Evolutionary conservation across 1,139 yeast species (phyloP), one percentile per base, ranked within the genome.

Genomic region (Kluyveromyces marxianus): DNA sequence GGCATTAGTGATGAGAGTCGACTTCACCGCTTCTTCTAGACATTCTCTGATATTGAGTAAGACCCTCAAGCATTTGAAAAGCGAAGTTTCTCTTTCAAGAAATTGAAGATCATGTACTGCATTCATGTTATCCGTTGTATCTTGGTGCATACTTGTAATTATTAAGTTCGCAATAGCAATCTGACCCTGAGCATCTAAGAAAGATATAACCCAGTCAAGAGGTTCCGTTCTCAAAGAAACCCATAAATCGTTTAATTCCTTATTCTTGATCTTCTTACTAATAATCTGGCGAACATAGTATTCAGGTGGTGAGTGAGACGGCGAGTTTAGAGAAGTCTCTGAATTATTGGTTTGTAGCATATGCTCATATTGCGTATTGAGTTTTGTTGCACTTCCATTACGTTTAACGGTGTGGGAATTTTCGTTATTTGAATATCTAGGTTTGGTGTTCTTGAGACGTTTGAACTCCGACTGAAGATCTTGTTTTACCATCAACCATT

Each of bases 141-240:
- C 56, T 41, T 57, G 59, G 40, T 60, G 60, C 6, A 65, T 54
- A 1, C 65, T 57, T 48, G 75, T 77, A 44, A 71, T 69, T 30
- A 79, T 60, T 3, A 79, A 79, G 32, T 79, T 79, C 29, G 84
- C 78, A 47, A 92, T 73, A 1, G 95, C 90, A 2, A 88, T 79
- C 50, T 88, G 96, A 41, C 98, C 98, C 64, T 92, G 97, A 48
- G 81, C 77, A 48, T 81, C 84, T 47, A 88, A 74, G 51, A 92
- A 92, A 33, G 74, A 77, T 48, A 83, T 75, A 1, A 90, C 96
- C 98, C 98, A 92, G 50, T 77, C 83, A 37, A 92, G 76, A 37
- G 95, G 95, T 62, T 90, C 97, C 0, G 97, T 88, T 52, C 97
- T 77, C 41, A 92, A 70, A 39, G 95, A 87, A 3, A 92, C 96